These are phyloP conservation scores for Aspergillus wentii DNA, from an alignment of 495 filamentous ascomycete genomes.

Conservation along the genomic window DNA sequence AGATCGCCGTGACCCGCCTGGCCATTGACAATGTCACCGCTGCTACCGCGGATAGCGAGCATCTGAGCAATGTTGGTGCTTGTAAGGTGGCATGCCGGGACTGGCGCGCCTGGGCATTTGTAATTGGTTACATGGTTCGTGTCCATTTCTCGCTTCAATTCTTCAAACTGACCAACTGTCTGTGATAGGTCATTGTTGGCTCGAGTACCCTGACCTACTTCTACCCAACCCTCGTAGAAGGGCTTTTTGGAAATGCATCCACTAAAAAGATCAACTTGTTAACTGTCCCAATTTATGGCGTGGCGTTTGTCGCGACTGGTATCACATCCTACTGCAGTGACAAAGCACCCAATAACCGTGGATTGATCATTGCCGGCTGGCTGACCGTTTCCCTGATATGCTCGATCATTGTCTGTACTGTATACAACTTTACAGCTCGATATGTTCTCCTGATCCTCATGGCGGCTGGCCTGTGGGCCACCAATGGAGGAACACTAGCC, in stretches of 20 bases:
- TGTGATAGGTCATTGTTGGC: conserved; percentile 26
- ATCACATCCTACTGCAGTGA: conserved; percentile 28
- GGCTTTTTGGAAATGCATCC: conserved; percentile 37
- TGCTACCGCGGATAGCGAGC: conserved; percentile 11
- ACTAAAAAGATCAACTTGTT: conserved; percentile 32
- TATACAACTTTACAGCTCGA: conserved; percentile 40
- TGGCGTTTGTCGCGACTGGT: conserved; percentile 34
- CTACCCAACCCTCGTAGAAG: conserved; percentile 45
- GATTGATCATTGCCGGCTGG: conserved; percentile 27
- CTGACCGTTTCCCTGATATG: conserved; percentile 33
- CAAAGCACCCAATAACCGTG: conserved; percentile 22
- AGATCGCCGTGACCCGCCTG: conserved; percentile 18
- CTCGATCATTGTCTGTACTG: conserved; percentile 35
- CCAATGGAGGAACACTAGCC: conserved; percentile 37
- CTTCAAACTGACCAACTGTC: neutral
- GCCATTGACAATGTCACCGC: conserved; percentile 13
- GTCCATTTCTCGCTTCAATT: neutral
- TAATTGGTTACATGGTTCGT: conserved; percentile 25
- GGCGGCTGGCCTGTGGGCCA: conserved; percentile 44
- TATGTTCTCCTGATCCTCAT: conserved; percentile 50
- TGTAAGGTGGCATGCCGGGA: conserved; percentile 8
- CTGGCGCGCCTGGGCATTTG: conserved; percentile 22
- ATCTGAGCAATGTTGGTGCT: conserved; percentile 9
- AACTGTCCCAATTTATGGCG: conserved; percentile 35
- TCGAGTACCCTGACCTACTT: conserved; percentile 45